Base-by-base conservation (phyloP, 768 basidiomycete species). In the Lentinula sp. region DNA sequence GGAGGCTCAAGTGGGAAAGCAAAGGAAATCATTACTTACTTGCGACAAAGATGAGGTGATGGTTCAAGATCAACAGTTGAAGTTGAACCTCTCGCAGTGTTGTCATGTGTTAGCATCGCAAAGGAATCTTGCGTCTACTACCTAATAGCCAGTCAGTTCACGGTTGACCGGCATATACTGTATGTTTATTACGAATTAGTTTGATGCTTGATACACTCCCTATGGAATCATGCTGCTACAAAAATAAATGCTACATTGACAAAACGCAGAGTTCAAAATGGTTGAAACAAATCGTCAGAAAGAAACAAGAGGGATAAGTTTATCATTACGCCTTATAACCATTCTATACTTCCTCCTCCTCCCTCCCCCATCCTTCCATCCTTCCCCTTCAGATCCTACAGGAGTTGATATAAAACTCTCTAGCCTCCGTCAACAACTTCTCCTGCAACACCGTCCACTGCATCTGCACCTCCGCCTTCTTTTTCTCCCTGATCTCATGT, bases 391-490 rank as follows among this genome's bases (percentile, higher is more conserved):
- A 32, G 5, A 54, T 6, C 16, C 34, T 15, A 11, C 11, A 21
- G 4, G 40, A 28, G 18, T 56, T 40, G 6, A 74, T 66, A 68
- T 82, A 83, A 69, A 82, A 82, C 62, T 69, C 69, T 62, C 70
- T 73, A 18, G 78, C 72, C 48, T 65, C 70, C 32, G 66, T 64
- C 67, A 83, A 70, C 64, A 81, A 62, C 45, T 73, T 67, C 58
- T 72, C 67, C 71, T 80, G 75, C 67, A 80, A 76, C 15, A 73
- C 74, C 9, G 70, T 68, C 89, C 89, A 92, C 67, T 70, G 74
- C 56, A 65, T 74, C 71, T 82, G 77, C 49, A 91, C 78, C 64
- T 84, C 77, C 60, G 68, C 67, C 74, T 84, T 85, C 23, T 86
- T 83, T 56, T 73, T 72, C 63, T 75, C 79, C 68, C 91, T 79